Evolutionary conservation across 2,329 filamentous ascomycete genomes (phyloP).

Genomic region (Pseudocercospora eumusae): DNA sequence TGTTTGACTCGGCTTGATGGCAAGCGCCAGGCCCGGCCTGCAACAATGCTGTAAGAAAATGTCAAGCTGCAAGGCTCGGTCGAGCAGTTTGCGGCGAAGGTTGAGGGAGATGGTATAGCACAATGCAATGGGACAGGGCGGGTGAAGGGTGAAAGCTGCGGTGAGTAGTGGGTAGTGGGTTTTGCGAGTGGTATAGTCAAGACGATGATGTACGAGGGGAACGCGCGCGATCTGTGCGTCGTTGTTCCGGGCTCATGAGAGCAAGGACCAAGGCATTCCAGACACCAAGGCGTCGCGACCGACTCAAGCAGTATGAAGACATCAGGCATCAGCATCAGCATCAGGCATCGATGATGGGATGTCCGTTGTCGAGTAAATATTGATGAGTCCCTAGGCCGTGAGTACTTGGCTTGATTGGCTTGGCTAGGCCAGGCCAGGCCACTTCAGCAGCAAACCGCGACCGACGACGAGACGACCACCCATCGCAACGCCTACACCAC

Average conservation of each 20-base stretch:
- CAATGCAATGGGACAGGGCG: not conserved
- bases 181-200: not conserved
- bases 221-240: not conserved
- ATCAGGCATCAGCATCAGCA: not conserved
- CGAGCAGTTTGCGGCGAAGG: not conserved
- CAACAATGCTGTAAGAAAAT: not conserved
- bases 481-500: not conserved
- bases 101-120: not conserved
- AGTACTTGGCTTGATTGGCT: not conserved
- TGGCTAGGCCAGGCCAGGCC: not conserved
- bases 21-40: constrained; percentile 11
- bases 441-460: too few species aligned
- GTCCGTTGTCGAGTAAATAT: too few species aligned
- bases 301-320: not conserved
- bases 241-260: not conserved
- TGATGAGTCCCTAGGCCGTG: too few species aligned
- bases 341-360: too few species aligned
- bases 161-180: too few species aligned
- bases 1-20: not conserved
- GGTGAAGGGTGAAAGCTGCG: too few species aligned
- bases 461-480: not conserved
- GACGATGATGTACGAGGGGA: not conserved
- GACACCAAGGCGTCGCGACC: not conserved
- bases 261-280: not conserved
- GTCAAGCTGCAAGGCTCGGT: not conserved